Evolutionary conservation across 2,329 filamentous ascomycete species (phyloP), one percentile per base, ranked within the genome.

Genomic region (Calonectria pteridis): DNA sequence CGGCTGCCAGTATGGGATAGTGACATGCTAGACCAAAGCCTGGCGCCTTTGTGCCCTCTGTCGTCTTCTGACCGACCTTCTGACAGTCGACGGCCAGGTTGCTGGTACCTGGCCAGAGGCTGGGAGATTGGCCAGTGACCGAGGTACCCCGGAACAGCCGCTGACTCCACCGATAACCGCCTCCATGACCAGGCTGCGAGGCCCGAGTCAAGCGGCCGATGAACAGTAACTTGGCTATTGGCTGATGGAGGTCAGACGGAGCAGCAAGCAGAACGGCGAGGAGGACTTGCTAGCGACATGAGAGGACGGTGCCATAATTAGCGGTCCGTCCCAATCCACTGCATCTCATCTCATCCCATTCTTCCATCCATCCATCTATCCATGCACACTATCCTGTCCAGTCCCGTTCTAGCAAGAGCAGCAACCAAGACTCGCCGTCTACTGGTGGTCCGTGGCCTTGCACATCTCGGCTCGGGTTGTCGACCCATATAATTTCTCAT

Each of bases 91-190:
- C 51, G 67, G 14, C 20, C 16, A 5, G 29, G 43, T 49, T 46
- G 40, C 63, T 46, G 72, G 74, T 80, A 80, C 77, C 58, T 77
- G 50, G n/a, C 6, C 18, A 69, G 75, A 80, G 72, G 74, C 78
- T 78, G 76, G 73, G 79, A 79, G 70, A 80, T 81, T 80, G 78
- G 73, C 35, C 63, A 16, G 46, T 66, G 67, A 53, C 49, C 68
- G 58, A 77, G 71, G 79, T 81, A 81, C 77, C 74, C 74, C 73
- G 71, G 78, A 71, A 66, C 73, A 69, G 75, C 73, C 71, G 69
- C 72, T 77, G 77, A 72, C 77, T 75, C 79, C 79, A 80, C 78
- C 55, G 46, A 59, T 23, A 31, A 58, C 72, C 75, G 64, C 63
- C 72, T 77, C 76, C 79, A 66, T 76, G 78, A 71, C 64, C 77